Evolutionary conservation across 768 basidiomycete genomes (phyloP).

Genomic region (Trametes cingulata): DNA sequence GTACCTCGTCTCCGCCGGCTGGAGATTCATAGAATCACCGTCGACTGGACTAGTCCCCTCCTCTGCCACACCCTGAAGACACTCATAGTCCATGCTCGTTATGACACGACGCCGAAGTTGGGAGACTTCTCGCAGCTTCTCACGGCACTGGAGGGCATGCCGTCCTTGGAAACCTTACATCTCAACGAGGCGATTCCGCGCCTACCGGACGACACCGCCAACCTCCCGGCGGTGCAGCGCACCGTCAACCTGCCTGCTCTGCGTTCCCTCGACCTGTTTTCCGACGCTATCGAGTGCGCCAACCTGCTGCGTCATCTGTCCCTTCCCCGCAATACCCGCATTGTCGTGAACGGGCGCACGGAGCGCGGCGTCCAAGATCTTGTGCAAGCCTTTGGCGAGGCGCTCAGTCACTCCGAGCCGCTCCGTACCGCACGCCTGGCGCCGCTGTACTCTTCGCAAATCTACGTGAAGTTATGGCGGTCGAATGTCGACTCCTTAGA

Average conservation of each 20-base stretch:
- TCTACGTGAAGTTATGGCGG: background rate
- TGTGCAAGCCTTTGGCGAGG: background rate
- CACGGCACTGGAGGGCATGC: background rate
- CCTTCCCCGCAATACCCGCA: background rate
- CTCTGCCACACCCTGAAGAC: conserved; percentile 4
- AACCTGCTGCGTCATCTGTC: background rate
- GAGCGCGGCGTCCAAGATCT: background rate
- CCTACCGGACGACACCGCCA: background rate
- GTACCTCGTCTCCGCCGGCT: background rate
- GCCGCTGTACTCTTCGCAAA: background rate
- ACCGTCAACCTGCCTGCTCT: background rate
- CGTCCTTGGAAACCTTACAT: background rate
- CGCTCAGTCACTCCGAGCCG: background rate
- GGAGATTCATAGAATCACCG: background rate
- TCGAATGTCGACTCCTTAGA: background rate
- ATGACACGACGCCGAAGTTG: background rate
- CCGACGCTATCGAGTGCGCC: conserved; percentile 2
- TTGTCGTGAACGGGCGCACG: background rate
- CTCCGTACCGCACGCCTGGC: background rate
- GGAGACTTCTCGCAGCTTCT: background rate
- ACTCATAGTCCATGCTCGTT: background rate
- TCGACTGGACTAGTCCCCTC: conserved; percentile 5
- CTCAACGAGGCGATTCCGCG: conserved; percentile 3
- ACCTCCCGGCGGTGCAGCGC: background rate
- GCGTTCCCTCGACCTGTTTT: background rate